Conservation (phyloP, 768 basidiomycete genomes). For the Boletus insuetus region DNA sequence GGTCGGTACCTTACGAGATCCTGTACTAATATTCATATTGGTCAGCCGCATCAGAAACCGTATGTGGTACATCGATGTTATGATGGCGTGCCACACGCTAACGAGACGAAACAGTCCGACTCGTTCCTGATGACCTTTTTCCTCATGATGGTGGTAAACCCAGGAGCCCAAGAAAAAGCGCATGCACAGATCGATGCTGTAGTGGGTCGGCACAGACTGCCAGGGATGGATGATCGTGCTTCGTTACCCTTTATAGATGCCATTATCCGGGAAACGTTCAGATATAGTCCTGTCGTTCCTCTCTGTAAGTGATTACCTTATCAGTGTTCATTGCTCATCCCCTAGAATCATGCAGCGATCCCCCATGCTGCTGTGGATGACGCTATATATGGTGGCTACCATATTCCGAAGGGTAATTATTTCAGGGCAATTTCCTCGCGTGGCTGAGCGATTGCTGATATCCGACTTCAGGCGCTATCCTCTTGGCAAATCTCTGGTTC, state of each 20-base stretch:
- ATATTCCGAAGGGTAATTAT: conserved; percentile 42
- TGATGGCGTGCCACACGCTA: neutral
- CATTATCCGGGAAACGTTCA: neutral
- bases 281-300: neutral
- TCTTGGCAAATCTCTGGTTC: conserved; percentile 10
- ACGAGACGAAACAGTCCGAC: neutral
- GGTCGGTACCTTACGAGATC: too few relatives aligned
- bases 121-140: neutral
- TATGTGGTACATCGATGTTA: neutral
- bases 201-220: neutral
- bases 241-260: neutral
- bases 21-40: neutral
- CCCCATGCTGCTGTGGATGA: neutral
- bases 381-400: conserved; percentile 30
- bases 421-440: neutral
- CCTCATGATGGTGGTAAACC: neutral
- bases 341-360: neutral
- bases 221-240: neutral
- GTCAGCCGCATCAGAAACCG: neutral
- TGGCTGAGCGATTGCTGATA: neutral
- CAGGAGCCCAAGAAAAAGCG: neutral
- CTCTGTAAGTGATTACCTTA: neutral
- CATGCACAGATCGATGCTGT: neutral
- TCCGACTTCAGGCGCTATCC: neutral
- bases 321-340: neutral